phyloP scores from a whole-genome alignment of 2,329 filamentous ascomycete genomes.

The Fusarium buharicum region DNA sequence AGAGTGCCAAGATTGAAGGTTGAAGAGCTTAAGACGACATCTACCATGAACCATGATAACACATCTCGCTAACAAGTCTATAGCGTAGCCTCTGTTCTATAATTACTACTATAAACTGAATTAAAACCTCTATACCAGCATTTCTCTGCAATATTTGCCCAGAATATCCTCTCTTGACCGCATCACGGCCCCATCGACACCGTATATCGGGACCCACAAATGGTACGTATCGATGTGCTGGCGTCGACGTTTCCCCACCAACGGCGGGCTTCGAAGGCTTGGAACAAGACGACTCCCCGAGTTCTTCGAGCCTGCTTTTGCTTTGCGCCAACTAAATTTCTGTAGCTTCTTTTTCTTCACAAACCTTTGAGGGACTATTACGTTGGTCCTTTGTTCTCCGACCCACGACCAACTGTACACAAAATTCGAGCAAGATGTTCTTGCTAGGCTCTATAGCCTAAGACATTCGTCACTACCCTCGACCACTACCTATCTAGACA shows the following conservation, averaged over 20 bases:
- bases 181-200: not conserved
- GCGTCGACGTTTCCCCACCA: constrained; percentile 37
- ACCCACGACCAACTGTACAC: constrained; percentile 1
- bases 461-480: constrained; percentile 32
- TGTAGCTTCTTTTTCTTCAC: constrained; percentile 20
- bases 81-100: too few species aligned
- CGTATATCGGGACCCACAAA: too few species aligned
- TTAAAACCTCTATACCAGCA: too few species aligned
- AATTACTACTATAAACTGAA: too few species aligned
- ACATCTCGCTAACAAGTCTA: too few species aligned
- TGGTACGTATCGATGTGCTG: constrained; percentile 28
- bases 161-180: not conserved
- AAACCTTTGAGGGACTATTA: constrained; percentile 3
- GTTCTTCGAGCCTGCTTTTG: constrained; percentile 14
- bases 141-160: too few species aligned
- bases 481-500: not conserved
- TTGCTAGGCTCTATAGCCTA: constrained; percentile 20
- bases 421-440: constrained; percentile 21
- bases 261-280: constrained; percentile 22
- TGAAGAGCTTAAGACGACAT: not conserved
- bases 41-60: too few species aligned
- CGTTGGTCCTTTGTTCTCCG: not conserved
- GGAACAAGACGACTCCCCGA: constrained; percentile 8
- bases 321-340: constrained; percentile 16
- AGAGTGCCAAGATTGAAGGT: not conserved